Conservation (phyloP, 1,139 yeast species). For the Geotrichum histeridarum region DNA sequence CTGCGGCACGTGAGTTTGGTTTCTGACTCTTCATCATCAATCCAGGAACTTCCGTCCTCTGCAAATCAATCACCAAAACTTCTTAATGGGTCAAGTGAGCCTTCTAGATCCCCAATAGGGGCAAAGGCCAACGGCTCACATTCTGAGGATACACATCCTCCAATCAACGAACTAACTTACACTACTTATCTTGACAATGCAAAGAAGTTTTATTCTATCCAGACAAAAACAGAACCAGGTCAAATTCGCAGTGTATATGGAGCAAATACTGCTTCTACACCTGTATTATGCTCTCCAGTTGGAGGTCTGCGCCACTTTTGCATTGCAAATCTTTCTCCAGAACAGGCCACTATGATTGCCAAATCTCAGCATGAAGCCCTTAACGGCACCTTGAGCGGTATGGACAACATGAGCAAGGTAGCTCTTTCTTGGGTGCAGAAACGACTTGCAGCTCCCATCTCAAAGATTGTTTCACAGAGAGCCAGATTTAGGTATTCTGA, state of each 20-base stretch:
- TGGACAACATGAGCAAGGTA: constrained; percentile 32
- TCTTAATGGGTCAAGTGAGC: constrained; percentile 12
- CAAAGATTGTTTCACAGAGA: constrained; percentile 13
- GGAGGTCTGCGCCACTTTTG: constrained; percentile 51
- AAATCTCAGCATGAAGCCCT: constrained; percentile 23
- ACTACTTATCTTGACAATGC: constrained; percentile 37
- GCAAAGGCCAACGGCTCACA: constrained; percentile 10
- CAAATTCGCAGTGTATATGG: constrained; percentile 32
- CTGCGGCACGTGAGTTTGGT: constrained; percentile 36
- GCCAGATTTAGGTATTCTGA: constrained; percentile 16
- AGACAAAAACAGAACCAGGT: constrained; percentile 38
- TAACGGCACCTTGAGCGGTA: constrained; percentile 21
- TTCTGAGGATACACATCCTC: not conserved
- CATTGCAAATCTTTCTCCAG: constrained; percentile 34
- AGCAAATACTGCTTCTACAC: constrained; percentile 18
- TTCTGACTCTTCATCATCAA: constrained; percentile 22
- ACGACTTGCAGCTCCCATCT: constrained; percentile 15
- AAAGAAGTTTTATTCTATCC: constrained; percentile 29
- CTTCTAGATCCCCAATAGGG: not conserved
- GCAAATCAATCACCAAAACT: not conserved
- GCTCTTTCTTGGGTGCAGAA: constrained; percentile 33
- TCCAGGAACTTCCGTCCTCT: constrained; percentile 2
- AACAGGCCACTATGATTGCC: constrained; percentile 33
- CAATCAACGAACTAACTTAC: constrained; percentile 17
- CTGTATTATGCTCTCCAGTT: constrained; percentile 44